Conservation (phyloP, 2,329 filamentous ascomycete genomes). For the Diaporthe batatas region DNA sequence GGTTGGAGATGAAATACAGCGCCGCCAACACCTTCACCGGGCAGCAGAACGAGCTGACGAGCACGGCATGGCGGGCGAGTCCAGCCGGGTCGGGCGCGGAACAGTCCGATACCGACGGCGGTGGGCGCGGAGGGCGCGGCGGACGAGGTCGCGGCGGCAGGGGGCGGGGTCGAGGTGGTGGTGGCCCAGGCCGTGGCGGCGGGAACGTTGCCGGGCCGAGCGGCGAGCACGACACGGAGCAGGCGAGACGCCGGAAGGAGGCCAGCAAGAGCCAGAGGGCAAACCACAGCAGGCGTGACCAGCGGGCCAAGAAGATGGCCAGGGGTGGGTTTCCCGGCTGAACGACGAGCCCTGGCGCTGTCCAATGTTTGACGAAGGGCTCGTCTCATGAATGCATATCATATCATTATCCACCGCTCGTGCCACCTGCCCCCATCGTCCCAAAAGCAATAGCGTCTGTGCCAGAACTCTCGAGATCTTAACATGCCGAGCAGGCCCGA, state of each 20-base stretch:
- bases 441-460: neutral
- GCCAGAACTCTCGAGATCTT: neutral
- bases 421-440: neutral
- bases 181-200: conserved; percentile 65
- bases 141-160: conserved; percentile 62
- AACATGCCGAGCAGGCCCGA: neutral
- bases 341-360: neutral
- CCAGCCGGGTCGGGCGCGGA: conserved; percentile 69
- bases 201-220: conserved; percentile 74
- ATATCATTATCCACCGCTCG: conserved; percentile 4
- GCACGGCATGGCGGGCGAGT: conserved; percentile 74
- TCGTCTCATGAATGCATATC: conserved; percentile 25
- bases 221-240: conserved; percentile 78
- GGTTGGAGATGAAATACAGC: conserved; percentile 78
- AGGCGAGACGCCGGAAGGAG: conserved; percentile 81
- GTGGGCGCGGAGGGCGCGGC: conserved; percentile 60
- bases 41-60: conserved; percentile 72
- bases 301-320: conserved; percentile 75
- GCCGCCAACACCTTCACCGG: conserved; percentile 67
- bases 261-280: conserved; percentile 84
- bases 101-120: conserved; percentile 64
- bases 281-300: conserved; percentile 88
- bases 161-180: conserved; percentile 59
- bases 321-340: conserved; percentile 59
- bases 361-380: neutral